Base-by-base conservation (phyloP, 768 basidiomycete species). In the Boletus tomentosulus region DNA sequence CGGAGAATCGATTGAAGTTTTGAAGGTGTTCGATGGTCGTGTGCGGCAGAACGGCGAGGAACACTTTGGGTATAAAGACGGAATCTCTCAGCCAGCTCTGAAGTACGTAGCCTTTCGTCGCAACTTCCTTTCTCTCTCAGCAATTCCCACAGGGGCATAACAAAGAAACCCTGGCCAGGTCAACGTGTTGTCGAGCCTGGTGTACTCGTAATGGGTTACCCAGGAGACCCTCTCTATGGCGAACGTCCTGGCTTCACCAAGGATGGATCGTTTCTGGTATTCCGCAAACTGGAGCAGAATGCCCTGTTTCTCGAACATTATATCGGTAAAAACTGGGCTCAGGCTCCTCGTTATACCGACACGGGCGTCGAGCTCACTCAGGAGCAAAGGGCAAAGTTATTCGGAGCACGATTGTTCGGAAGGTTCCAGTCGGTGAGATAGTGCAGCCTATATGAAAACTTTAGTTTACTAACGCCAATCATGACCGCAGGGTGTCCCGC, bases 1-100 rank as follows among this genome's bases (percentile, higher is more conserved):
- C n/a, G 30, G 6, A 1, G 28, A 30, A 24, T 41, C 39, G 11
- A 50, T 42, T 19, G 6, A 30, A 0, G 39, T 42, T n/a, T 12
- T 41, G 28, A 6, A 42, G 13, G 8, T 41, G 19, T 24, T 24
- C 28, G 37, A 53, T 5, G 52, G 52, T 4, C 39, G 7, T 10
- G 39, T 48, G 12, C 24, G 46, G 11, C 5, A 46, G 53, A 19
- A 53, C 13, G 38, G 59, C 11, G 77, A 79, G 53, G 80, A 83
- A 64, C 79, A 80, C 71, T 82, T 82, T 51, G 80, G 81, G 3
- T 82, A 30, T 73, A 63, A 57, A 56, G 81, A 82, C 58, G 78
- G 79, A 1, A 73, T 82, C 35, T 78, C 79, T 2, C 78, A 82
- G 60, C 81, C 81, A 5, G 67, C 73, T 27, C 52, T 65, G 9